phyloP scores from a whole-genome alignment of 345 rosid species.

The Geranium rotundifolium region DNA sequence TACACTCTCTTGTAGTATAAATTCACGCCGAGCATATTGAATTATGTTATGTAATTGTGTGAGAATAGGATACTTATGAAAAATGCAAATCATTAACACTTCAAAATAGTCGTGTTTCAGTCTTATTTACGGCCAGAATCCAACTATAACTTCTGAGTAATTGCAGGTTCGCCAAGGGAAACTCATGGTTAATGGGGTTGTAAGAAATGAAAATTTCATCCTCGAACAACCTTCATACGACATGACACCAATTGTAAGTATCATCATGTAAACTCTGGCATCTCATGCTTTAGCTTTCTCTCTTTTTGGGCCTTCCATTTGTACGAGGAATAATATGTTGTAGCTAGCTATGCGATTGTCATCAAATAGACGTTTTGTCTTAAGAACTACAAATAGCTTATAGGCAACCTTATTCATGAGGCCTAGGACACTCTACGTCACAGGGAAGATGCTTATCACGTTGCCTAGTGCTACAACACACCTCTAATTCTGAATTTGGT shows the following conservation, averaged over 20 bases:
- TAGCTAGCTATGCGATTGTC: neutral
- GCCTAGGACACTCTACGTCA: neutral
- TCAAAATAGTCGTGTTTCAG: neutral
- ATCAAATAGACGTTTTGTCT: neutral
- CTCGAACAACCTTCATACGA: constrained; percentile 62
- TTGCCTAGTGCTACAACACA: neutral
- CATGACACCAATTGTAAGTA: constrained; percentile 54
- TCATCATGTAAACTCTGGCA: neutral
- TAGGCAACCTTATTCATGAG: neutral
- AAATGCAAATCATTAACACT: neutral
- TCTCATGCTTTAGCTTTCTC: neutral
- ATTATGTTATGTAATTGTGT: neutral
- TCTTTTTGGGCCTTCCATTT: neutral
- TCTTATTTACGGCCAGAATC: neutral
- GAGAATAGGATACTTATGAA: neutral
- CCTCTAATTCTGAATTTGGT: neutral
- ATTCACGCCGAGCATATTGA: neutral
- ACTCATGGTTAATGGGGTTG: constrained; percentile 52
- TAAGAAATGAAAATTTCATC: constrained; percentile 60
- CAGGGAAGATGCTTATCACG: too few relatives aligned
- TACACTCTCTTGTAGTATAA: neutral
- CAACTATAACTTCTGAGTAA: neutral
- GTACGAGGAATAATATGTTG: neutral
- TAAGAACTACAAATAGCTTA: neutral
- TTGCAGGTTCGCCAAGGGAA: constrained; percentile 65